Percentiles rank a stretch among this genome's conserved stretches.
Conservation (phyloP, 495 filamentous ascomycete genomes). For the Coniosporium apollinis region DNA sequence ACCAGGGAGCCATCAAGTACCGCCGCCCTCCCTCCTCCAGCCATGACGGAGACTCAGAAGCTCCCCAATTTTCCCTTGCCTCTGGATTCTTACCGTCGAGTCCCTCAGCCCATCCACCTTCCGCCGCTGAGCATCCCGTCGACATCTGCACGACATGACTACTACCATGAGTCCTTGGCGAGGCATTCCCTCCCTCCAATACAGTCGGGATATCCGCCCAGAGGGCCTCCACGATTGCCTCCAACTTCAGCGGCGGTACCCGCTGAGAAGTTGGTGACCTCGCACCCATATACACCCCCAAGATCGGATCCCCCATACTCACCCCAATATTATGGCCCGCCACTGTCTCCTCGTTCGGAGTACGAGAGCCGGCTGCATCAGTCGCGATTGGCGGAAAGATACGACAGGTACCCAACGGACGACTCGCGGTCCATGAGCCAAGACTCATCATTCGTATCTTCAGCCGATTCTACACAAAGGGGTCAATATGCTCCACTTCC, state of each 20-base stretch:
- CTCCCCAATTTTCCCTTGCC: constrained; percentile 15
- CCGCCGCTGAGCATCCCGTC: constrained; percentile 16
- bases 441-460: no score
- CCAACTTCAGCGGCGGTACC: constrained; percentile 3
- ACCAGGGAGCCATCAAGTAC: constrained; percentile 15
- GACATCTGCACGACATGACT: constrained; percentile 9
- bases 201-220: constrained; percentile 10
- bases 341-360: no score
- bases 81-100: constrained; percentile 13
- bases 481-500: no score
- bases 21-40: constrained; percentile 3
- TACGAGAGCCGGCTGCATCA: no score
- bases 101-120: constrained; percentile 14
- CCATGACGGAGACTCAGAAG: constrained; percentile 22
- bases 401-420: no score
- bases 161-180: constrained; percentile 12
- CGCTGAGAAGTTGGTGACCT: background rate
- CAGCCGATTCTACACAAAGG: no score
- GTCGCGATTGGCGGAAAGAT: no score
- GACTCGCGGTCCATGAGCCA: no score
- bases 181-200: constrained; percentile 14
- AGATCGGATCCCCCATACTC: constrained; percentile 18
- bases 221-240: constrained; percentile 6
- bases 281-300: constrained; percentile 16
- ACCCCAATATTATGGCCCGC: no score